Percentiles rank a stretch among this genome's conserved stretches.
Evolutionary conservation across 2,329 filamentous ascomycete genomes (phyloP).

Genomic region (Phoma herbarum): DNA sequence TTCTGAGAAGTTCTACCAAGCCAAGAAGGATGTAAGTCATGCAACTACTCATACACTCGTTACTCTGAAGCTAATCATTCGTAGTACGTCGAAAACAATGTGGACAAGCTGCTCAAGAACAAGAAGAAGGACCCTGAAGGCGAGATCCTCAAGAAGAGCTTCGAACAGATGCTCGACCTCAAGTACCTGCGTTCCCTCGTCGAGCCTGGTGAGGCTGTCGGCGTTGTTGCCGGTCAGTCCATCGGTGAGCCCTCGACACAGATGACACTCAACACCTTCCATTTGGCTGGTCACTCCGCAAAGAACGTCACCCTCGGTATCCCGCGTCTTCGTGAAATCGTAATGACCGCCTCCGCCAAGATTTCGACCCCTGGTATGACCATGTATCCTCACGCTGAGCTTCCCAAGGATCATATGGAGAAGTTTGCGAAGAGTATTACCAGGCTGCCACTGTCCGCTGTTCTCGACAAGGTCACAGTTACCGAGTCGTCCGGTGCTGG

Average conservation of each 20-base stretch:
- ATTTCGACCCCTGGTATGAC: conserved; percentile 95
- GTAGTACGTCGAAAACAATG: conserved; percentile 82
- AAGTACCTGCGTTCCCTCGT: conserved; percentile 94
- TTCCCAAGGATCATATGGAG: conserved; percentile 73
- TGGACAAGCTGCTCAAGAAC: conserved; percentile 65
- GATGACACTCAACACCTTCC: conserved; percentile 99
- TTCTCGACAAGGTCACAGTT: conserved; percentile 82
- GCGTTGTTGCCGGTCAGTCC: conserved; percentile 95
- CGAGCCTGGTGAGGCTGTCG: conserved; percentile 94
- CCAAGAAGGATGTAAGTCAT: conserved; percentile 66
- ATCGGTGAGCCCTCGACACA: conserved; percentile 97
- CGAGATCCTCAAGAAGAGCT: conserved; percentile 68
- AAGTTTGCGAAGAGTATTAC: conserved; percentile 93
- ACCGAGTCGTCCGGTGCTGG: conserved; percentile 81
- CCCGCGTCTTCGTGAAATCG: conserved; percentile 92
- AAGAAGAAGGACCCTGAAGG: conserved; percentile 64
- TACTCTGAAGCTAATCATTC: conserved; percentile 24
- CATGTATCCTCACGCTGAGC: conserved; percentile 76
- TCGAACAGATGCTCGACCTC: conserved; percentile 84
- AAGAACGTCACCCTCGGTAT: conserved; percentile 99
- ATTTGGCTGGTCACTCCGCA: conserved; percentile 96
- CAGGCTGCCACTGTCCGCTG: conserved; percentile 80
- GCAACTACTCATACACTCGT: background rate
- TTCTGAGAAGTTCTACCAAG: conserved; percentile 83
- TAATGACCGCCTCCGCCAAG: conserved; percentile 92